Percentiles rank a stretch among this genome's conserved stretches.
phyloP scores from a whole-genome alignment of 495 filamentous ascomycete genomes.

The Cetradonia linearis region DNA sequence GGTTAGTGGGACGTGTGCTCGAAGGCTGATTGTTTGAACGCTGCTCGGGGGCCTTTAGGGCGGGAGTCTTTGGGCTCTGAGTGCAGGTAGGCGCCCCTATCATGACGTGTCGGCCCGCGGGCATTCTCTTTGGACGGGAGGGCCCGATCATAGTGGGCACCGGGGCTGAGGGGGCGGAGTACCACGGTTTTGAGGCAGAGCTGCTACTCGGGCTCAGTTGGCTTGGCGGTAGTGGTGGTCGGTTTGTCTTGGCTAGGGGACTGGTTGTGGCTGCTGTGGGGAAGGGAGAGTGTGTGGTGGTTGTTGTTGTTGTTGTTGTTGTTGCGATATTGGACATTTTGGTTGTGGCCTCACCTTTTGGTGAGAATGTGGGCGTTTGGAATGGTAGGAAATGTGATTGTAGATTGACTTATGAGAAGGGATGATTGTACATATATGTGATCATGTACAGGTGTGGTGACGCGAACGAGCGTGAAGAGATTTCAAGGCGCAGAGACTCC shows the following conservation, averaged over 20 bases:
- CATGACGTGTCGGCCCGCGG: slow-evolving; percentile 10
- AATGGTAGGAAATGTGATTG: not conserved
- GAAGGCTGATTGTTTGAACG: not conserved
- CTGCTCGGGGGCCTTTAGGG: not conserved
- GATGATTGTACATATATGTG: not conserved
- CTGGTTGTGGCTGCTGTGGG: not conserved
- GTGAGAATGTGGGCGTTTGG: not conserved
- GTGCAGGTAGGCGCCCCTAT: not conserved
- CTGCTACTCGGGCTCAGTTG: not conserved
- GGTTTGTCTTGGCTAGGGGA: not conserved
- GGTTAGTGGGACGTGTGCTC: not conserved
- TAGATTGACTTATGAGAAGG: not conserved
- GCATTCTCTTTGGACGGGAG: slow-evolving; percentile 14
- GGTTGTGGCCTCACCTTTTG: not conserved
- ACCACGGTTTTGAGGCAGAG: slow-evolving; percentile 7
- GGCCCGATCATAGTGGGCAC: slow-evolving; percentile 5
- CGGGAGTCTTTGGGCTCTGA: not conserved
- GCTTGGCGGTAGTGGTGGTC: not conserved
- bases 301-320: not conserved
- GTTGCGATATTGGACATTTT: not conserved
- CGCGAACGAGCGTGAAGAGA: not conserved
- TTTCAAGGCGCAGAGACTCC: not conserved
- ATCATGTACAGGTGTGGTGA: not conserved
- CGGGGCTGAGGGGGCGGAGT: slow-evolving; percentile 1
- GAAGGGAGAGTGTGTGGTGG: not conserved